These are phyloP conservation scores for Trichoderma virens DNA, from an alignment of 495 filamentous ascomycete genomes.

Conservation along the genomic window DNA sequence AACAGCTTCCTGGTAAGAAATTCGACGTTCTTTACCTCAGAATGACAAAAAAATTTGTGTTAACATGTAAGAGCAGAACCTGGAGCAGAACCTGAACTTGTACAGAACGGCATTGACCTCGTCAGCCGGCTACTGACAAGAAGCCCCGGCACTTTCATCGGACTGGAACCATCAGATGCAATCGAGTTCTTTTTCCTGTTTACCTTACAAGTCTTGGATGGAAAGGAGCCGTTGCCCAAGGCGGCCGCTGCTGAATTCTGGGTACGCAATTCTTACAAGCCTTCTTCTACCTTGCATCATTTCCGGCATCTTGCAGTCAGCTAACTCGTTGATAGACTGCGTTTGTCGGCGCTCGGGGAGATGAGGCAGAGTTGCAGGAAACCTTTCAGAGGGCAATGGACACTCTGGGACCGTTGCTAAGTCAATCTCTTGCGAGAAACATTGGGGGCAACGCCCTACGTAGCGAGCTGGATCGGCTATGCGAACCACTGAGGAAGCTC, in stretches of 20 bases:
- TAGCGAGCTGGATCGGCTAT: constrained; percentile 69
- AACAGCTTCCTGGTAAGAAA: constrained; percentile 50
- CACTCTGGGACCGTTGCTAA: constrained; percentile 52
- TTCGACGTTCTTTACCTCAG: neutral
- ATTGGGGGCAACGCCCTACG: constrained; percentile 67
- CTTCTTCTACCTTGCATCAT: constrained; percentile 16
- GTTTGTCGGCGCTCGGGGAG: constrained; percentile 37
- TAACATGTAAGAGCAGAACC: constrained; percentile 35
- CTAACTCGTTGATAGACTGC: constrained; percentile 30
- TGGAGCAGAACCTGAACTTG: constrained; percentile 68
- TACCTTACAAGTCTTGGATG: constrained; percentile 60
- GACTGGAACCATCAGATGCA: constrained; percentile 37
- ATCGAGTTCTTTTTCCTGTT: constrained; percentile 71
- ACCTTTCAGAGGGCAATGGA: constrained; percentile 47
- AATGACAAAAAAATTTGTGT: neutral
- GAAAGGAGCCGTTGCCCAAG: constrained; percentile 73
- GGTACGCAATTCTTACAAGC: constrained; percentile 39
- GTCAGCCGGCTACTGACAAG: constrained; percentile 57
- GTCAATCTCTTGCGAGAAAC: constrained; percentile 54
- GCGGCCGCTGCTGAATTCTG: constrained; percentile 73
- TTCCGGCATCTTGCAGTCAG: constrained; percentile 17
- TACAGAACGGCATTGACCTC: constrained; percentile 69
- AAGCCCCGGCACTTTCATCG: constrained; percentile 52
- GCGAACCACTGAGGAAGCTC: constrained; percentile 70
- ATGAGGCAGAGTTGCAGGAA: constrained; percentile 31